Evolutionary conservation across 2,329 filamentous ascomycete genomes (phyloP).

Genomic region (Xylaria sp.): DNA sequence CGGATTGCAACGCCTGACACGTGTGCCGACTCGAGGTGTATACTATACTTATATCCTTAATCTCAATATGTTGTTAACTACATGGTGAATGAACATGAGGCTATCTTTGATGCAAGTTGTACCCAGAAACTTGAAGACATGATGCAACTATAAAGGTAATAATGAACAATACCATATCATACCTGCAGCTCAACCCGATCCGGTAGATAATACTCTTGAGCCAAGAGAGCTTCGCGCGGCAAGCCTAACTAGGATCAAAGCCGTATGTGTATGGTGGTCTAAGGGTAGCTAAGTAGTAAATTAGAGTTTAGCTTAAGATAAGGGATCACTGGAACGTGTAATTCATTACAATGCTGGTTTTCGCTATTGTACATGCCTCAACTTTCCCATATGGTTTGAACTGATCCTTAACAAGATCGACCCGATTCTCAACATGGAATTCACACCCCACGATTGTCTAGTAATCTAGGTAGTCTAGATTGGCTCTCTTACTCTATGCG

Average conservation of each 20-base stretch:
- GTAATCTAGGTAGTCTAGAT: background rate
- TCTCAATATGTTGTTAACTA: background rate
- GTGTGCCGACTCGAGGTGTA: background rate
- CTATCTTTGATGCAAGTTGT: too few species aligned
- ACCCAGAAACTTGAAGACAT: too few species aligned
- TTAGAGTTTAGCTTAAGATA: too few species aligned
- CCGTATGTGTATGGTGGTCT: too few species aligned
- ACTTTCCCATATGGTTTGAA: background rate
- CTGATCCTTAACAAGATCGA: background rate
- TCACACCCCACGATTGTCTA: background rate
- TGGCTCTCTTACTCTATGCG: conserved; percentile 19
- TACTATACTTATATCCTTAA: background rate
- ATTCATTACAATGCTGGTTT: background rate
- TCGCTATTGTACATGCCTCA: background rate
- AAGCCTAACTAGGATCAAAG: too few species aligned
- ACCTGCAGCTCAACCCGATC: too few species aligned
- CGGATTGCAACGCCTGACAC: background rate
- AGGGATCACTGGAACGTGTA: background rate
- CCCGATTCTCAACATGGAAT: background rate
- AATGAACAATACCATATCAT: too few species aligned
- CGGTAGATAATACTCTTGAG: too few species aligned
- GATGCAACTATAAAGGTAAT: too few species aligned
- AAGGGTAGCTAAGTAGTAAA: too few species aligned
- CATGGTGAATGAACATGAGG: background rate
- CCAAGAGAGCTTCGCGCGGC: too few species aligned